These are phyloP conservation scores for Aquilaria yunnanensis DNA, from an alignment of 345 rosid species.

Conservation along the genomic window DNA sequence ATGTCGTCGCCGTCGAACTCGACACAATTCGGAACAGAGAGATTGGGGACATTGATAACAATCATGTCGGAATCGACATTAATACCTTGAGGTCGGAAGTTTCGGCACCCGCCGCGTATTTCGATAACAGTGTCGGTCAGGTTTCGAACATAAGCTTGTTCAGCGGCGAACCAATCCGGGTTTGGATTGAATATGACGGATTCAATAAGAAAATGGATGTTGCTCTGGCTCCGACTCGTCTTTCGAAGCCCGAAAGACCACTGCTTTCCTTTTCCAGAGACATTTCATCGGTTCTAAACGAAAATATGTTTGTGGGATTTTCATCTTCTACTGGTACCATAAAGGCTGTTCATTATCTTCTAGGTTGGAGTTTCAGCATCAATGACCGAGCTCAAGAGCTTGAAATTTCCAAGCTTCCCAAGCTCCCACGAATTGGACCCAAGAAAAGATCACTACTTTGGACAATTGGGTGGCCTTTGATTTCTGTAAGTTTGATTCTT, in stretches of 20 bases:
- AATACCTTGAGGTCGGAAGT: constrained; percentile 29
- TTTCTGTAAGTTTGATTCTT: constrained; percentile 17
- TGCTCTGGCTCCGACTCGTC: constrained; percentile 31
- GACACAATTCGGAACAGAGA: constrained; percentile 40
- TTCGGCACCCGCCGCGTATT: constrained; percentile 22
- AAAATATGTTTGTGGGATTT: constrained; percentile 62
- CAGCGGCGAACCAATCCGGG: constrained; percentile 43
- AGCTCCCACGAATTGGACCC: constrained; percentile 17
- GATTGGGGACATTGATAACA: constrained; percentile 20
- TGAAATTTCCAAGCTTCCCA: constrained; percentile 35
- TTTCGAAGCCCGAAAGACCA: constrained; percentile 34
- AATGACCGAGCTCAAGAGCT: constrained; percentile 38
- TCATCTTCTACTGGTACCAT: constrained; percentile 64
- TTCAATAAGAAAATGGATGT: constrained; percentile 20
- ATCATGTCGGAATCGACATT: constrained; percentile 47
- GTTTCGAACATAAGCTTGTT: constrained; percentile 22
- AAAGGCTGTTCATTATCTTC: constrained; percentile 55
- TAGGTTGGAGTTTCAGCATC: constrained; percentile 72
- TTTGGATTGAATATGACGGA: constrained; percentile 62
- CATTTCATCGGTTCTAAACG: constrained; percentile 14
- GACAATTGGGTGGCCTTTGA: constrained; percentile 5
- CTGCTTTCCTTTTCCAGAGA: constrained; percentile 16
- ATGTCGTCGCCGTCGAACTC: constrained; percentile 48
- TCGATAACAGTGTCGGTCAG: not conserved
- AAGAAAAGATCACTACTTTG: not conserved